Evolutionary conservation across 192 early-diverging fungal species (phyloP).

Genomic region (Umbelopsis ramanniana): DNA sequence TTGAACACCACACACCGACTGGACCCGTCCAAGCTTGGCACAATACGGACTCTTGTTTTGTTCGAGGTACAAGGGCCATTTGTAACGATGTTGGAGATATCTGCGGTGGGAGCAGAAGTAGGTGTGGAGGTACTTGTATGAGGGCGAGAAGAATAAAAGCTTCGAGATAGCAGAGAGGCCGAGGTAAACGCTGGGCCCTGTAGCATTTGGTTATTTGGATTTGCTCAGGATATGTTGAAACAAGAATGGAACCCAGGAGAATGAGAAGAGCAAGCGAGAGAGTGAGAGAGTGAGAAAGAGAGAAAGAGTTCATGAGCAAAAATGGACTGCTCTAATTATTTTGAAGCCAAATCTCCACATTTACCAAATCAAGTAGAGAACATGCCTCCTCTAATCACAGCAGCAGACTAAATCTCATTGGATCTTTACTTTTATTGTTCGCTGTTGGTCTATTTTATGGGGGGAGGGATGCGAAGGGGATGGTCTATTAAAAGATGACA

Average conservation of each 20-base stretch:
- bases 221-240: background rate
- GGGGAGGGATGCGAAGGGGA: background rate
- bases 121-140: background rate
- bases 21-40: constrained; percentile 20
- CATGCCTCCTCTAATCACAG: background rate
- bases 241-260: background rate
- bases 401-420: background rate
- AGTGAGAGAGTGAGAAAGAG: background rate
- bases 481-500: background rate
- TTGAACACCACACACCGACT: constrained; percentile 52
- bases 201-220: background rate
- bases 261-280: background rate
- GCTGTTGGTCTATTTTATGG: background rate
- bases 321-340: background rate
- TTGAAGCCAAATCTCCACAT: background rate
- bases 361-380: background rate
- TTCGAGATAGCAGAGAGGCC: constrained; percentile 7
- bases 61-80: background rate
- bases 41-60: constrained; percentile 22
- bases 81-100: background rate
- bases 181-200: constrained; percentile 19
- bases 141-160: background rate
- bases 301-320: background rate
- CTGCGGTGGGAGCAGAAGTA: background rate
- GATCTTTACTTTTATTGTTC: background rate